Conservation (phyloP, 2,329 filamentous ascomycete genomes). For the Amauroascus niger region DNA sequence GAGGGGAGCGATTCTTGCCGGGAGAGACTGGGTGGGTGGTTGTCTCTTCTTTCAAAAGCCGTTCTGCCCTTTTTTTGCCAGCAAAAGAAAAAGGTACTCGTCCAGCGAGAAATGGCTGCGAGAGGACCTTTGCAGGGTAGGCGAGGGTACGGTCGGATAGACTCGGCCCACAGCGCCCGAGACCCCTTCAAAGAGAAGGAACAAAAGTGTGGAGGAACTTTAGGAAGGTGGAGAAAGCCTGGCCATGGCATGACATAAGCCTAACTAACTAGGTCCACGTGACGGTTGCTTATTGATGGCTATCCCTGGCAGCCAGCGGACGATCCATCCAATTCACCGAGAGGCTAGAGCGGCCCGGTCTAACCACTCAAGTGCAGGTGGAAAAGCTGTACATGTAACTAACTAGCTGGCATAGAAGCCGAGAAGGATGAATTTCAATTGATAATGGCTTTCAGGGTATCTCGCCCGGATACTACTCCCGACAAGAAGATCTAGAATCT, state of each 20-base stretch:
- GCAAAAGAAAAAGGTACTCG: not conserved
- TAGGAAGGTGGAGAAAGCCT: not conserved
- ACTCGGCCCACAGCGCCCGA: not conserved
- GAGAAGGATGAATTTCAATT: not conserved
- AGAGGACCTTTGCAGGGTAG: not conserved
- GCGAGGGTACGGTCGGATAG: slow-evolving; percentile 1
- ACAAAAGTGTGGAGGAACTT: slow-evolving; percentile 5
- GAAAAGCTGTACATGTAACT: no score
- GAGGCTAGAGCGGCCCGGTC: not conserved
- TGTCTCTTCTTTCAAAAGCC: not conserved
- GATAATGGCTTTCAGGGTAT: not conserved
- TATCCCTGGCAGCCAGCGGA: not conserved
- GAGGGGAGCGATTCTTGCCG: not conserved
- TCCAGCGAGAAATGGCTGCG: slow-evolving; percentile 6
- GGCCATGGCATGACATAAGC: not conserved
- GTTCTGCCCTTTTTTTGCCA: not conserved
- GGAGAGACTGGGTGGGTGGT: not conserved
- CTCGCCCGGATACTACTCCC: not conserved
- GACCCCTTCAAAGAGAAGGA: not conserved
- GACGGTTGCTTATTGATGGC: slow-evolving; percentile 1
- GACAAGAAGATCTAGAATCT: not conserved
- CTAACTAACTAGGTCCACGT: not conserved
- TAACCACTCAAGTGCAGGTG: not conserved
- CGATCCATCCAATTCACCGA: not conserved
- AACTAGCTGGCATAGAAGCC: no score